Evolutionary conservation across 108 stramenopile genomes (phyloP), one percentile per base, ranked within the genome.

Genomic region (Nannochloropsis gaditana): DNA sequence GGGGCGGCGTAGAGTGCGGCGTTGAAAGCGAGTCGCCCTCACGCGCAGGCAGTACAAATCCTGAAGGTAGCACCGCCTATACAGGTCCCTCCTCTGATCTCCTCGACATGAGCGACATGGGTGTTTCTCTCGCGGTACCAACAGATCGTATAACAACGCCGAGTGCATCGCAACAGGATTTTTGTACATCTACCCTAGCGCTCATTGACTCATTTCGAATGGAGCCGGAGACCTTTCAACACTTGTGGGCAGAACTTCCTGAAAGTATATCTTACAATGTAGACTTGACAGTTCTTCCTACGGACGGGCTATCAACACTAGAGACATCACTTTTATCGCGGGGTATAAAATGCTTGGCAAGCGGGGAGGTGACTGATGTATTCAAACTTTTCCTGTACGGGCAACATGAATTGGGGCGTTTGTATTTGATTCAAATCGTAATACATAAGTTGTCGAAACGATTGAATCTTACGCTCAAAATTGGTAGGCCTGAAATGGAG

Each of bases 221-320:
- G 19, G 80, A 41, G 2, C 5, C 41, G 5, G 80, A 81, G 41
- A 31, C 80, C 80, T 81, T 81, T 41, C 80, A 81, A 41, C 80
- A 42, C 11, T 41, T 81, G 2, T 81, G 80, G 80, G 80, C 41
- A 81, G 80, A 81, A 41, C 80, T 81, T 31, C 80, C 80, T 8
- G 80, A 81, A 42, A 41, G n/a, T 11, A 31, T 19, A 3, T 41
- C 5, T 31, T 31, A 81, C 41, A 42, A 31, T 81, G 80, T 81
- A 41, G 41, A 11, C 80, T 19, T 41, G 19, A 41, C 3, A 41
- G 80, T 41, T 11, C 41, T 81, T 4, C 41, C 80, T 6, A 41
- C 17, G 21, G 31, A 42, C 11, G 41, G 21, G 41, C 41, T 42
- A 11, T 31, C 80, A 31, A 41, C 41, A 31, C 17, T 81, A 31